A percentile compares a stretch with the other conserved stretches of the same genome.
These are phyloP conservation scores for Euphorbia schlechtendalii DNA, from an alignment of 441 rosid genomes.

Conservation along the genomic window DNA sequence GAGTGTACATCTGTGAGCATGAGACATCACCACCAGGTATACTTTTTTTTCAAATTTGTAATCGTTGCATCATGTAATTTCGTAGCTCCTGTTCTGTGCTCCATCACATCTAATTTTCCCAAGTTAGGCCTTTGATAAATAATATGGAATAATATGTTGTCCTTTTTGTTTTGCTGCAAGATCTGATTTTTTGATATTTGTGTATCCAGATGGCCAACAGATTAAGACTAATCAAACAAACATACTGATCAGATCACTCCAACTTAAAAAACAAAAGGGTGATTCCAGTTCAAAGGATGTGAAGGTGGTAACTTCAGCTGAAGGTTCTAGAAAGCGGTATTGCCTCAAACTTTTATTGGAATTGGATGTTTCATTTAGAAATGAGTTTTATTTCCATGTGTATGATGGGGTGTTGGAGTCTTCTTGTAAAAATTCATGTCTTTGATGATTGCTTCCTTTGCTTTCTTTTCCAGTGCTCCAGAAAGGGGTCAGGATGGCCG, in stretches of 20 bases:
- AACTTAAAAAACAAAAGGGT: slow-evolving; percentile 59
- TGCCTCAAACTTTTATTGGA: slow-evolving; percentile 10
- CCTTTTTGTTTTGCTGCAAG: too few species aligned
- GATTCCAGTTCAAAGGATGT: slow-evolving; percentile 55
- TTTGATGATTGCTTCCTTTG: slow-evolving; percentile 5
- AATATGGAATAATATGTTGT: too few species aligned
- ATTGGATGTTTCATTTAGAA: slow-evolving; percentile 4
- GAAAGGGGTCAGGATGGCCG: slow-evolving; percentile 58
- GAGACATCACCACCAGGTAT: slow-evolving; percentile 88
- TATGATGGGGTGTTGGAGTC: neutral
- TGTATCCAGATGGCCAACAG: slow-evolving; percentile 56
- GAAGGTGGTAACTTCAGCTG: slow-evolving; percentile 45
- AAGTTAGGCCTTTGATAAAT: too few species aligned
- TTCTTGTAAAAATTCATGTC: slow-evolving; percentile 5
- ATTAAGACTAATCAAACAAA: slow-evolving; percentile 90
- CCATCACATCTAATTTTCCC: too few species aligned
- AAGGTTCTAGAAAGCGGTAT: slow-evolving; percentile 77
- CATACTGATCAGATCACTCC: slow-evolving; percentile 85
- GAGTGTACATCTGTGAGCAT: slow-evolving; percentile 72
- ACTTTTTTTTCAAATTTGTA: slow-evolving; percentile 3
- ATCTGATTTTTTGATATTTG: slow-evolving; percentile 21
- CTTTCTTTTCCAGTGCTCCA: slow-evolving; percentile 41
- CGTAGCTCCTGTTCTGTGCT: neutral
- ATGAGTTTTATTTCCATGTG: neutral
- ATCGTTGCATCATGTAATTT: slow-evolving; percentile 9